Evolutionary conservation across 2,329 filamentous ascomycete genomes (phyloP).

Genomic region (Apiospora hydei): DNA sequence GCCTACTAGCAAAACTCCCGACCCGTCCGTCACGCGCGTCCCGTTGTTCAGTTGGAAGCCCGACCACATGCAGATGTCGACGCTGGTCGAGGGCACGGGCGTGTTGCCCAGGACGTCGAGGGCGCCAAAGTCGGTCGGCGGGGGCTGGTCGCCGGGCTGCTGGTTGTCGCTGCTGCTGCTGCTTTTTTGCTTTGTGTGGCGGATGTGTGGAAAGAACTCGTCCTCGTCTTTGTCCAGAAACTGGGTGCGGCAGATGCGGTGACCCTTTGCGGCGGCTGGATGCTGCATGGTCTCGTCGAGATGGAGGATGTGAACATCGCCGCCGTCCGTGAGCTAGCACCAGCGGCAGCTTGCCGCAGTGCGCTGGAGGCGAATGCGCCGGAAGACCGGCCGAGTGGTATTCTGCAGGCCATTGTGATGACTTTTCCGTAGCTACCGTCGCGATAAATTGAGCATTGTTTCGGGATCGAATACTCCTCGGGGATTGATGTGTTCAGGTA

Average conservation of each 20-base stretch:
- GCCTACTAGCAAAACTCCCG: slow-evolving; percentile 79
- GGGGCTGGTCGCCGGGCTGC: slow-evolving; percentile 36
- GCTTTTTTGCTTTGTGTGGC: slow-evolving; percentile 14
- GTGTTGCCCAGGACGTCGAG: slow-evolving; percentile 82
- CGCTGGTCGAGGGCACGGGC: slow-evolving; percentile 78
- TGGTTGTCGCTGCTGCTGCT: background rate
- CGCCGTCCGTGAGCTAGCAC: background rate
- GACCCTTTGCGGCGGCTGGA: background rate
- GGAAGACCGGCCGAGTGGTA: slow-evolving; percentile 18
- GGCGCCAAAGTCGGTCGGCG: slow-evolving; percentile 69
- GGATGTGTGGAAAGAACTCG: slow-evolving; percentile 33
- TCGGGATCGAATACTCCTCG: background rate
- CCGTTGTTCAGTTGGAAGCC: slow-evolving; percentile 91
- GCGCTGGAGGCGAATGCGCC: slow-evolving; percentile 16
- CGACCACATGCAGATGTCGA: slow-evolving; percentile 82
- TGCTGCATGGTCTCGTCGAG: background rate
- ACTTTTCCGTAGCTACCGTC: slow-evolving; percentile 7
- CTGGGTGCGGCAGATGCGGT: background rate
- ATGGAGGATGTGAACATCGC: slow-evolving; percentile 4
- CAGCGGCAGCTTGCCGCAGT: slow-evolving; percentile 26
- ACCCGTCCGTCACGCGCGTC: slow-evolving; percentile 70
- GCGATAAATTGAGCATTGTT: background rate
- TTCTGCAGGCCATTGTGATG: slow-evolving; percentile 6
- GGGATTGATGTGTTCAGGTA: background rate
- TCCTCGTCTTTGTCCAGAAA: background rate